Conservation (phyloP, 148 eudicot species). For the Vaccinium macrocarpon region DNA sequence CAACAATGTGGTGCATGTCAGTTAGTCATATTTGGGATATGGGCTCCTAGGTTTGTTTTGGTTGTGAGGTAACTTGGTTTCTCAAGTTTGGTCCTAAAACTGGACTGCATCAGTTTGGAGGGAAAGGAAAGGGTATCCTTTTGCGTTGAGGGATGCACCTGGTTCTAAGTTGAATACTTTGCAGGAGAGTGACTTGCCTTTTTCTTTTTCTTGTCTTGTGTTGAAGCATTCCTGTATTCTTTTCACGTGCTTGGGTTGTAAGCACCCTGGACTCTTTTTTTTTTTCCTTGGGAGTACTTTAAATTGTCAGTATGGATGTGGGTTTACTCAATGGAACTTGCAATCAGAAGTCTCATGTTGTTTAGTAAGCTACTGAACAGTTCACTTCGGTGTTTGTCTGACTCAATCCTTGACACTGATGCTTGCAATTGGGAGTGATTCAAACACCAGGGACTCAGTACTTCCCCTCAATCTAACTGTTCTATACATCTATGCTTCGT, state of each 20-base stretch:
- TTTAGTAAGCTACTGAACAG: not conserved
- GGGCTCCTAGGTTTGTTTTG: conserved; percentile 3
- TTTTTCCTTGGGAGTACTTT: not conserved
- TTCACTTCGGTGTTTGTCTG: not conserved
- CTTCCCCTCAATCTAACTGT: not conserved
- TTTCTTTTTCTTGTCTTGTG: not conserved
- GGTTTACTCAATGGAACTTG: not conserved
- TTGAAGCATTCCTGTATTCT: not conserved
- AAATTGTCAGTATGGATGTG: not conserved
- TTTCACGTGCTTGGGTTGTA: not conserved
- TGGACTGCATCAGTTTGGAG: conserved; percentile 3
- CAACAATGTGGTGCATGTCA: not conserved
- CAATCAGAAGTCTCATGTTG: not conserved
- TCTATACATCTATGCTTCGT: not conserved
- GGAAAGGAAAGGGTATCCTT: conserved; percentile 3
- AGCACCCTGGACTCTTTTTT: not conserved
- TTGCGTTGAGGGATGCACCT: not conserved
- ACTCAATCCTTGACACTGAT: not conserved
- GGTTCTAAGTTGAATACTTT: not conserved
- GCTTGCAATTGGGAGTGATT: conserved; percentile 7
- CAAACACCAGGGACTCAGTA: not conserved
- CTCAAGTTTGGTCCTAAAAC: not conserved
- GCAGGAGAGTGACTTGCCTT: not conserved
- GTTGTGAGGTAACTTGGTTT: not conserved
- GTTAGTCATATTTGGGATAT: not conserved